phyloP scores from a whole-genome alignment of 208 protist genomes.

The Acanthamoeba quina region DNA sequence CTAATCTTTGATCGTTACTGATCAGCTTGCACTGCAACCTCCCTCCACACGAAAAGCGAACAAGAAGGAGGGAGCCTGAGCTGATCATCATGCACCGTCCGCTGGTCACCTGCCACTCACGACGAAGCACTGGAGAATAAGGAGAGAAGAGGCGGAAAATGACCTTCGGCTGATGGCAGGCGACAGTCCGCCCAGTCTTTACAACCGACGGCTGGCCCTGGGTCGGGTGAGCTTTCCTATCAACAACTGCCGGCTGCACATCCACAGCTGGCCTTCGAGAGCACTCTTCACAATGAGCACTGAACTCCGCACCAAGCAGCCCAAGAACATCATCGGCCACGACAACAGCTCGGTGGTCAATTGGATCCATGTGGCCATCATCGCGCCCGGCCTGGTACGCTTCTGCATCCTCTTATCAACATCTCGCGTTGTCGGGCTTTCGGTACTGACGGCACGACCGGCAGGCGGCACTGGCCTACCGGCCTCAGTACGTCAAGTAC shows the following conservation, averaged over 20 bases:
- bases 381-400: slow-evolving; percentile 23
- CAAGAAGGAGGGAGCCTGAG: too few relatives aligned
- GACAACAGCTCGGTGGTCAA: slow-evolving; percentile 58
- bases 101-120: not conserved
- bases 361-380: not conserved
- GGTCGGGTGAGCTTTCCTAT: not conserved
- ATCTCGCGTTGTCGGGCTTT: not conserved
- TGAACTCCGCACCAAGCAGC: slow-evolving; percentile 23
- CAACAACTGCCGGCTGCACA: not conserved
- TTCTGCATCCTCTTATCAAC: too few relatives aligned
- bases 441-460: not conserved
- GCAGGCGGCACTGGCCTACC: slow-evolving; percentile 41
- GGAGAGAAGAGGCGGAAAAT: not conserved
- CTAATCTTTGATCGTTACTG: too few relatives aligned
- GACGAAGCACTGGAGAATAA: not conserved
- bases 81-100: not conserved
- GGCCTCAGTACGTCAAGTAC: slow-evolving; percentile 45
- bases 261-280: not conserved
- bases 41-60: too few relatives aligned
- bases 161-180: not conserved
- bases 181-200: not conserved
- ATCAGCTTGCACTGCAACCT: too few relatives aligned
- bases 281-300: slow-evolving; percentile 5
- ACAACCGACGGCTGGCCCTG: too few relatives aligned
- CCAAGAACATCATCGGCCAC: slow-evolving; percentile 66